Evolutionary conservation across 768 basidiomycete species (phyloP).

Genomic region (Suillus alpinus): DNA sequence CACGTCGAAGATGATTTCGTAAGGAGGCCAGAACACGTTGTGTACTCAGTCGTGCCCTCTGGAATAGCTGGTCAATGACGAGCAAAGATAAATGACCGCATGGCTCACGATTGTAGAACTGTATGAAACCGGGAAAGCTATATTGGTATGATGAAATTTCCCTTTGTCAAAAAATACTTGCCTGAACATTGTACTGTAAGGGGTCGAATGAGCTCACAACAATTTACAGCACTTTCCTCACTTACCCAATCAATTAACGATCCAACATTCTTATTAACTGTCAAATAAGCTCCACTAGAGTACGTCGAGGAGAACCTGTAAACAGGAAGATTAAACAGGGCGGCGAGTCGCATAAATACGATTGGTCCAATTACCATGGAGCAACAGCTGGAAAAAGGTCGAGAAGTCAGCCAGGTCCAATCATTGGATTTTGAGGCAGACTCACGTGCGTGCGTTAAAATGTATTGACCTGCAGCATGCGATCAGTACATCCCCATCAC

Average conservation of each 20-base stretch:
- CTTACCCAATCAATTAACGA: slow-evolving; percentile 44
- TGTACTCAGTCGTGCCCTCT: slow-evolving; percentile 39
- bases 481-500: background rate
- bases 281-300: slow-evolving; percentile 38
- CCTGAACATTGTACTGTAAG: slow-evolving; percentile 16
- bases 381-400: slow-evolving; percentile 34
- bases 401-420: background rate
- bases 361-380: slow-evolving; percentile 31
- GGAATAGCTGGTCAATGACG: background rate
- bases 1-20: slow-evolving; percentile 36
- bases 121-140: slow-evolving; percentile 17
- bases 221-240: background rate
- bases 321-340: background rate
- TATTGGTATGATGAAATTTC: background rate
- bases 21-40: slow-evolving; percentile 37
- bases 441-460: slow-evolving; percentile 35
- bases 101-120: slow-evolving; percentile 39
- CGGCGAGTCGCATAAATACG: background rate
- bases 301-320: slow-evolving; percentile 36
- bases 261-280: slow-evolving; percentile 37
- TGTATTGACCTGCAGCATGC: slow-evolving; percentile 19
- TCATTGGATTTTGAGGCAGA: slow-evolving; percentile 24
- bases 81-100: background rate
- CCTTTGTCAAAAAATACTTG: background rate
- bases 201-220: background rate